Evolutionary conservation across 306 rosid species (phyloP).

Genomic region (Castanea sativa): DNA sequence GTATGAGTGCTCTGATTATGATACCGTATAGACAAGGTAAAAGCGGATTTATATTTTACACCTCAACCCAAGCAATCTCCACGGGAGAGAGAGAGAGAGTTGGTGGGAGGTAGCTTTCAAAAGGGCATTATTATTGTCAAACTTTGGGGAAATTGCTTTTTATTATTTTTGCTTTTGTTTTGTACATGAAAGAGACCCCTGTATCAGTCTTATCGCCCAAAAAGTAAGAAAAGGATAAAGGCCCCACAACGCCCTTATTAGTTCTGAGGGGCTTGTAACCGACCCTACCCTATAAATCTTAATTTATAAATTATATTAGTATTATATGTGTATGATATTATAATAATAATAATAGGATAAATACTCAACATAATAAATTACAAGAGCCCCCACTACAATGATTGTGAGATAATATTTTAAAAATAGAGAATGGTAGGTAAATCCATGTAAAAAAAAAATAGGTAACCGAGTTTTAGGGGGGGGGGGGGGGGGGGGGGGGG

Average conservation of each 20-base stretch:
- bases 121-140: constrained; percentile 9
- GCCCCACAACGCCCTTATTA: constrained; percentile 29
- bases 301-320: not conserved
- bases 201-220: constrained; percentile 17
- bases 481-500: fast-evolving
- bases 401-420: not conserved
- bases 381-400: constrained; percentile 22
- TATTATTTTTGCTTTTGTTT: constrained; percentile 9
- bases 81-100: constrained; percentile 10
- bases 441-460: too few species aligned
- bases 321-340: too few species aligned
- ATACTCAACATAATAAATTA: constrained; percentile 14
- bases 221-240: constrained; percentile 2
- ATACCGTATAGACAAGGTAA: constrained; percentile 34
- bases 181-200: not conserved
- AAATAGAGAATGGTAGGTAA: not conserved
- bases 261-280: constrained; percentile 24
- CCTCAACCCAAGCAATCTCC: constrained; percentile 15
- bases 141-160: constrained; percentile 5
- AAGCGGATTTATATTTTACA: too few species aligned
- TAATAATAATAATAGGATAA: not conserved
- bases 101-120: constrained; percentile 45
- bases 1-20: constrained; percentile 37
- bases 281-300: constrained; percentile 34
- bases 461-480: too few species aligned